Evolutionary conservation across 2,329 filamentous ascomycete species (phyloP).

Genomic region (Colletotrichum acutatum): DNA sequence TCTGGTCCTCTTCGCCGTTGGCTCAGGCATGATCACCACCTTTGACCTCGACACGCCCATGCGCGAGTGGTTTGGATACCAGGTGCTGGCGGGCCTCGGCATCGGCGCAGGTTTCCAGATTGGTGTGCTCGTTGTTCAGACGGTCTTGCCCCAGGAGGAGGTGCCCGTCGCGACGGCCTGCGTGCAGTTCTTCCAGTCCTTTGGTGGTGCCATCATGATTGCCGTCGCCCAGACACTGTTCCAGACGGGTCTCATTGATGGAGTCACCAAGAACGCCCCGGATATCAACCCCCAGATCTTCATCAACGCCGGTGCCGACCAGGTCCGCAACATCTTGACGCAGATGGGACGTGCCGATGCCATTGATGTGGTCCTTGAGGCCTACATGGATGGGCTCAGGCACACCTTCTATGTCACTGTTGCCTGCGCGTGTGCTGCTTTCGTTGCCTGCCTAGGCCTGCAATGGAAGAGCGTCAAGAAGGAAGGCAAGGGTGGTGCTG

Average conservation of each 20-base stretch:
- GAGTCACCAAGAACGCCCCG: constrained; percentile 57
- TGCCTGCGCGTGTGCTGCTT: constrained; percentile 57
- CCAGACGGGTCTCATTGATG: constrained; percentile 68
- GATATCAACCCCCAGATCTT: constrained; percentile 60
- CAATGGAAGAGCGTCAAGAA: constrained; percentile 67
- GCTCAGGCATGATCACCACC: constrained; percentile 66
- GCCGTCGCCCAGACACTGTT: constrained; percentile 75
- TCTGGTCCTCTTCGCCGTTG: constrained; percentile 55
- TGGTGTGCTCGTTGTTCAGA: constrained; percentile 63
- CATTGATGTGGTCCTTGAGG: constrained; percentile 54
- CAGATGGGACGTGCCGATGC: constrained; percentile 53
- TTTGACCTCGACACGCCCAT: constrained; percentile 58
- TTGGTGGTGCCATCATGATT: constrained; percentile 75
- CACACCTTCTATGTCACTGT: constrained; percentile 64
- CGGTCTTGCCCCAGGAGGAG: constrained; percentile 58
- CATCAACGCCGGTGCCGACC: constrained; percentile 63
- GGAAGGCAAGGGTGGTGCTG: constrained; percentile 43
- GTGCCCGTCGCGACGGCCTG: constrained; percentile 63
- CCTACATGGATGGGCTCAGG: constrained; percentile 61
- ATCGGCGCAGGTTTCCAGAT: constrained; percentile 61
- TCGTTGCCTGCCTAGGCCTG: constrained; percentile 55
- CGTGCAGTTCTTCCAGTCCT: constrained; percentile 70
- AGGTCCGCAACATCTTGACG: constrained; percentile 57
- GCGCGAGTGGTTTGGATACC: constrained; percentile 67
- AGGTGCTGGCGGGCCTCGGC: constrained; percentile 65